Evolutionary conservation across 2,329 filamentous ascomycete genomes (phyloP).

Genomic region (Fusarium sp.): DNA sequence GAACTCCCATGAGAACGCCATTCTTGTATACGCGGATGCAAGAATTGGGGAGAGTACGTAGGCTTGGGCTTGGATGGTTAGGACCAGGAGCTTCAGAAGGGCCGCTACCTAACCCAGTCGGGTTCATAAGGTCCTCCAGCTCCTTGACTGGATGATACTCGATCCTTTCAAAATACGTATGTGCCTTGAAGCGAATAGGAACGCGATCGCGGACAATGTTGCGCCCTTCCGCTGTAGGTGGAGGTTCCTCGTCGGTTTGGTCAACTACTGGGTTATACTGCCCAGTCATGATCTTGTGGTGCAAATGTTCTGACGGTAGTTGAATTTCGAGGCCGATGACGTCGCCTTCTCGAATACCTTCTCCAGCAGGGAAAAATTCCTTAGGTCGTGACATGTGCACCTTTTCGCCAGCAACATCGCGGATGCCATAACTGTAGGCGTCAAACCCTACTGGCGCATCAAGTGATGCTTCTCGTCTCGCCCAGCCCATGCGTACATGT

Average conservation of each 20-base stretch:
- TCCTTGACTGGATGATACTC: slow-evolving; percentile 91
- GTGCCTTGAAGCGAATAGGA: slow-evolving; percentile 92
- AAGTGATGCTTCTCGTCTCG: slow-evolving; percentile 81
- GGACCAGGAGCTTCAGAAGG: slow-evolving; percentile 74
- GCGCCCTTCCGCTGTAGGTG: slow-evolving; percentile 68
- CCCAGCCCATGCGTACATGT: slow-evolving; percentile 89
- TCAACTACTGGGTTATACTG: slow-evolving; percentile 91
- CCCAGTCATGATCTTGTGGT: slow-evolving; percentile 88
- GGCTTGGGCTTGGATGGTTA: slow-evolving; percentile 78
- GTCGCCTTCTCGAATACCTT: slow-evolving; percentile 88
- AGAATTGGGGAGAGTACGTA: slow-evolving; percentile 88
- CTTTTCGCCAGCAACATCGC: slow-evolving; percentile 90
- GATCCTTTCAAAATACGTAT: slow-evolving; percentile 93
- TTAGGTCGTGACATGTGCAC: slow-evolving; percentile 95
- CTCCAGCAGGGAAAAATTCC: slow-evolving; percentile 83
- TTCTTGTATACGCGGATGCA: slow-evolving; percentile 95
- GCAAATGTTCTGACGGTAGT: slow-evolving; percentile 85
- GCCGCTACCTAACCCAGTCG: slow-evolving; percentile 58
- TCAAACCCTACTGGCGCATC: slow-evolving; percentile 90
- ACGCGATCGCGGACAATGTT: slow-evolving; percentile 96
- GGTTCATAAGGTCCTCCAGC: slow-evolving; percentile 86
- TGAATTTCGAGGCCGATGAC: slow-evolving; percentile 95
- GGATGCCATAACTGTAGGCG: slow-evolving; percentile 92
- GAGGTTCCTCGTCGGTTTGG: slow-evolving; percentile 68
- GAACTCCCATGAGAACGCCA: slow-evolving; percentile 84